Percentiles rank a stretch among this genome's conserved stretches.
These are phyloP conservation scores for Exserohilum rostratum DNA, from an alignment of 2,329 filamentous ascomycete species.

Conservation along the genomic window DNA sequence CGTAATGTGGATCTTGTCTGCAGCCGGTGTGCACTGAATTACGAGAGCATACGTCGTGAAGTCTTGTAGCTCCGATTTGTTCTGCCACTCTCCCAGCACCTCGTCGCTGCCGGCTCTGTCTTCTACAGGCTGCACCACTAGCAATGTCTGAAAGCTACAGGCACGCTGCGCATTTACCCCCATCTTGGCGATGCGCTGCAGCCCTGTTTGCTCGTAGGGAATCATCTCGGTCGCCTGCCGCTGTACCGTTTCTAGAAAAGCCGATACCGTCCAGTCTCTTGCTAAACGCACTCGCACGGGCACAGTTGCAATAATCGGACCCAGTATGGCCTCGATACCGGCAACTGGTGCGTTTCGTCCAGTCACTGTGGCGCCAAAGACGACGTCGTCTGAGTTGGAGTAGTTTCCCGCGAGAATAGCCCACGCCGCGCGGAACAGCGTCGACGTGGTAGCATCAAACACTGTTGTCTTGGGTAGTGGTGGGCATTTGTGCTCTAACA, in stretches of 20 bases:
- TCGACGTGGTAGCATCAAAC: constrained; percentile 11
- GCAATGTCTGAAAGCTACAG: constrained; percentile 56
- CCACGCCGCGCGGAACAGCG: constrained; percentile 36
- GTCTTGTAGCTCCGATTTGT: constrained; percentile 15
- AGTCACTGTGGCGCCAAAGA: background rate
- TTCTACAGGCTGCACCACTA: constrained; percentile 55
- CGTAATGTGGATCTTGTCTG: constrained; percentile 18
- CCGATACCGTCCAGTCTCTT: constrained; percentile 6
- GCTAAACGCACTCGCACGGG: constrained; percentile 36
- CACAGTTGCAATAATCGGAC: constrained; percentile 51
- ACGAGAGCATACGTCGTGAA: constrained; percentile 2
- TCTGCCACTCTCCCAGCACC: constrained; percentile 5
- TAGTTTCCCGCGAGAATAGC: constrained; percentile 30
- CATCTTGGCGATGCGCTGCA: constrained; percentile 33
- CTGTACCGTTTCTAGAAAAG: constrained; percentile 19
- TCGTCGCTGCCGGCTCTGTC: background rate
- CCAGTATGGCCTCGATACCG: constrained; percentile 36
- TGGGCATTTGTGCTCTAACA: background rate
- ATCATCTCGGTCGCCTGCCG: constrained; percentile 25
- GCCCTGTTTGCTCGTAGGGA: constrained; percentile 40
- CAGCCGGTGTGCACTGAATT: background rate
- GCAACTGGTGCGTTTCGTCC: background rate
- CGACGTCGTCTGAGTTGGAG: constrained; percentile 4
- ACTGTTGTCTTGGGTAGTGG: background rate
- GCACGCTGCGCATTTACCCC: background rate